These are phyloP conservation scores for Boletellus emodensis DNA, from an alignment of 768 basidiomycete species.

Conservation along the genomic window DNA sequence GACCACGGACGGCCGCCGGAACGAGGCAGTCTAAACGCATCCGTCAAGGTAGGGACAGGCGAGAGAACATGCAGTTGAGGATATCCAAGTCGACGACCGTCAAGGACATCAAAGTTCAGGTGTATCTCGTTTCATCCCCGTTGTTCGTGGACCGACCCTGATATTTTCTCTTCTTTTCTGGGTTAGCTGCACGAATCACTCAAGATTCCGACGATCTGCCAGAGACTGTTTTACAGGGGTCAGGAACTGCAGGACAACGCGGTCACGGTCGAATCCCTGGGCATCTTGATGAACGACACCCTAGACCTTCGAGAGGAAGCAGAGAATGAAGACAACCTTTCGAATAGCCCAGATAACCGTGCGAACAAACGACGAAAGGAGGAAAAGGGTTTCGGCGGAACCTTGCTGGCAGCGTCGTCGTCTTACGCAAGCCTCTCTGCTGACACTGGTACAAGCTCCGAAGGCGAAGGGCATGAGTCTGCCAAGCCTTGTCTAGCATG, in stretches of 20 bases:
- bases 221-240: conserved; percentile 60
- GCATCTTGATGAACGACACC: conserved; percentile 56
- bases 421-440: conserved; percentile 26
- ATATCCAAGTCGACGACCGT: conserved; percentile 66
- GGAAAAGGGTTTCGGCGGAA: conserved; percentile 72
- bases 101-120: conserved; percentile 75
- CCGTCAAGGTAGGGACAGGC: conserved; percentile 50
- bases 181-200: conserved; percentile 57
- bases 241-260: conserved; percentile 63
- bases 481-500: conserved; percentile 51
- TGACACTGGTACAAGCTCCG: conserved; percentile 33
- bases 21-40: conserved; percentile 70
- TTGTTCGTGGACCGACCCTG: background rate
- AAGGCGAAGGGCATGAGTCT: conserved; percentile 26
- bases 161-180: background rate
- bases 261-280: conserved; percentile 48
- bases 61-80: conserved; percentile 47
- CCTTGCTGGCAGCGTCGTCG: conserved; percentile 51
- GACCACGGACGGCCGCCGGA: conserved; percentile 39
- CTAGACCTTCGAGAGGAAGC: conserved; percentile 63
- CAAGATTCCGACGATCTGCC: conserved; percentile 71
- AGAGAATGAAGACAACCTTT: conserved; percentile 54
- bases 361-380: conserved; percentile 42
- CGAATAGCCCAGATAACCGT: conserved; percentile 46
- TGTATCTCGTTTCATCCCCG: conserved; percentile 28